Conservation (phyloP, 2,329 filamentous ascomycete species). For the Fusarium avenaceum region DNA sequence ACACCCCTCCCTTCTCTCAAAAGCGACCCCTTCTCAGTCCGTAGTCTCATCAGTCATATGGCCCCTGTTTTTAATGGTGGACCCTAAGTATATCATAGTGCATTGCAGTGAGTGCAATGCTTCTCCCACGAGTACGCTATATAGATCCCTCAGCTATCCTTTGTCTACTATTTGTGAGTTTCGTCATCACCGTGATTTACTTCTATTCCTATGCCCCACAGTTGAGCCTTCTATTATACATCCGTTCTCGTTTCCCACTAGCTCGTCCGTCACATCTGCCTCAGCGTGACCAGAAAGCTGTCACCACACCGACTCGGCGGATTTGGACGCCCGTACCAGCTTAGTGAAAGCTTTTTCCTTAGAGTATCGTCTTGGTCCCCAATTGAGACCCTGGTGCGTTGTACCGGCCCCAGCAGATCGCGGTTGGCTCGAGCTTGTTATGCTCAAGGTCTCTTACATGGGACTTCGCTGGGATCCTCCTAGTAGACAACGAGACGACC, state of each 20-base stretch:
- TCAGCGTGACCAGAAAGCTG: slow-evolving; percentile 44
- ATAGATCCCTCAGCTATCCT: slow-evolving; percentile 47
- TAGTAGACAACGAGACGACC: slow-evolving; percentile 55
- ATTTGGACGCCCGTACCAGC: slow-evolving; percentile 43
- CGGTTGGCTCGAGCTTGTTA: slow-evolving; percentile 59
- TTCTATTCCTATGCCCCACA: slow-evolving; percentile 44
- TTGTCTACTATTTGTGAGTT: slow-evolving; percentile 40
- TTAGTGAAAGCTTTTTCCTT: slow-evolving; percentile 40
- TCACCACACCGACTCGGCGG: slow-evolving; percentile 46
- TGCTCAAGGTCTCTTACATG: slow-evolving; percentile 56
- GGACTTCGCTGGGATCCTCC: slow-evolving; percentile 57
- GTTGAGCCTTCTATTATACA: slow-evolving; percentile 30
- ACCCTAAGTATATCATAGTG: slow-evolving; percentile 39
- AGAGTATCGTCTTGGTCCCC: slow-evolving; percentile 41
- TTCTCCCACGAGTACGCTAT: slow-evolving; percentile 41
- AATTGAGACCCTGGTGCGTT: slow-evolving; percentile 59
- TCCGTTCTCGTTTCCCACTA: slow-evolving; percentile 28
- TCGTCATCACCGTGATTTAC: slow-evolving; percentile 46
- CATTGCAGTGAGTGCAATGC: slow-evolving; percentile 37
- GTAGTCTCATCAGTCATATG: slow-evolving; percentile 43
- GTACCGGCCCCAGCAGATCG: slow-evolving; percentile 54
- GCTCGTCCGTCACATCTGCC: slow-evolving; percentile 42
- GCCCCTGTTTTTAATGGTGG: slow-evolving; percentile 45
- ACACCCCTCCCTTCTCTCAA: slow-evolving; percentile 37
- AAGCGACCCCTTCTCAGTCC: slow-evolving; percentile 36